Base-by-base conservation (phyloP, 1,139 yeast genomes). In the Williopsis jadinii region DNA sequence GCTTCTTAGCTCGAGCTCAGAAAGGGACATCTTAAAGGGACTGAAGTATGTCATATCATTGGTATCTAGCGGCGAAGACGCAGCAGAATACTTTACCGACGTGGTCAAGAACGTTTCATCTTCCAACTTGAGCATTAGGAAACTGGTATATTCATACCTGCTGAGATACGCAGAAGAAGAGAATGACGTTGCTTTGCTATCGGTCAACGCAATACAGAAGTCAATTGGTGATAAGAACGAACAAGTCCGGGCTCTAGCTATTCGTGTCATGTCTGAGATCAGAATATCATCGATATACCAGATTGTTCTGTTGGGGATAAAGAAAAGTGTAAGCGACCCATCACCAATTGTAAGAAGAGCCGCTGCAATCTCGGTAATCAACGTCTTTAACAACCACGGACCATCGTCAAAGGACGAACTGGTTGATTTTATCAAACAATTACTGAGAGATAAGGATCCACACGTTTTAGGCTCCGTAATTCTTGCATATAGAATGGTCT, bases 141-240 rank as follows among this genome's bases (percentile, higher is more conserved):
- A 82, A 53, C 69, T 92, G 58, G 96, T 92, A 5, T 80, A 87
- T 61, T 71, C 84, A 1, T 88, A 87, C 54, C 65, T 92, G 40
- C 67, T 81, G 28, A 72, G 85, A 41, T 90, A 79, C 60, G 95
- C 96, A 11, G 95, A 86, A 49, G 66, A 72, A 38, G 92, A 87
- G 52, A 96, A 95, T 5, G 95, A 90, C 59, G 72, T 87, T 13
- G 95, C 97, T 1, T 70, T 94, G 29, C 68, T 94, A 39, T 80
- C 96, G 0, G 84, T 94, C 52, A 94, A 94, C 62, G 85, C 97
- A 0, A 84, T 94, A 37, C 98, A 94, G 60, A 87, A 85, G 59
- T 72, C 86, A 2, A 65, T 92, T 34, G 70, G 73, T 24, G 95
- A 88, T 54, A 76, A 79, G 48, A 75, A 73, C 45, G 83, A 95